Evolutionary conservation across 805 yeast genomes (phyloP), one percentile per base, ranked within the genome.

Genomic region (Gaillardinia entomophila): DNA sequence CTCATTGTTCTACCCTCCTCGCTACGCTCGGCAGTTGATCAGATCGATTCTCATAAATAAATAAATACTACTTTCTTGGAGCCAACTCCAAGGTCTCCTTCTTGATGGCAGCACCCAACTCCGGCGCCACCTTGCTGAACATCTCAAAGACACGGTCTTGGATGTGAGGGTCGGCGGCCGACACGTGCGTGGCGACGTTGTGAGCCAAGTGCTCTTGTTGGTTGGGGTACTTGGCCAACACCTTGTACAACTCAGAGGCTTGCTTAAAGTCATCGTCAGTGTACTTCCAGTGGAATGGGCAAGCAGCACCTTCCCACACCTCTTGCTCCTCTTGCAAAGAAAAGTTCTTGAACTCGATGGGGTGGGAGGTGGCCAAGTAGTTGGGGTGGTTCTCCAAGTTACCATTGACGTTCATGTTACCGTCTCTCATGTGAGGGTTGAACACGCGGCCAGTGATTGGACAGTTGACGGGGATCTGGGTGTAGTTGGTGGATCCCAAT

Each of bases 401-500:
- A 34, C 72, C 72, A 47, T 66, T 61, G 31, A 66, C 68, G 33
- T 32, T 44, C 88, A 81, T 79, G 28, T 78, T 73, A 59, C 96
- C 96, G 55, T 86, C 95, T 65, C 95, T 76, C 47, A 79, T 73
- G 48, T 77, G 79, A 18, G 95, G 95, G 55, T 62, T 62, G 54
- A 46, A 66, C 16, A 64, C 68, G 27, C 51, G 49, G 32, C 68
- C 70, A 30, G 68, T 48, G 25, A 66, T 60, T 36, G 96, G 95
- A 60, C 94, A 82, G 58, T 86, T 86, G 47, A 84, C 88, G n/a
- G 96, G 96, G 36, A 86, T 80, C 61, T 83, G 90, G 30, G 74
- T 71, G 61, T 81, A 86, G 65, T 86, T 83, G 25, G 77, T 69
- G 10, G 22, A 10, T 32, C 85, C 85, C 53, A 84, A 63, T 62